phyloP scores from a whole-genome alignment of 2,329 filamentous ascomycete genomes.

The Escovopsis sp. region DNA sequence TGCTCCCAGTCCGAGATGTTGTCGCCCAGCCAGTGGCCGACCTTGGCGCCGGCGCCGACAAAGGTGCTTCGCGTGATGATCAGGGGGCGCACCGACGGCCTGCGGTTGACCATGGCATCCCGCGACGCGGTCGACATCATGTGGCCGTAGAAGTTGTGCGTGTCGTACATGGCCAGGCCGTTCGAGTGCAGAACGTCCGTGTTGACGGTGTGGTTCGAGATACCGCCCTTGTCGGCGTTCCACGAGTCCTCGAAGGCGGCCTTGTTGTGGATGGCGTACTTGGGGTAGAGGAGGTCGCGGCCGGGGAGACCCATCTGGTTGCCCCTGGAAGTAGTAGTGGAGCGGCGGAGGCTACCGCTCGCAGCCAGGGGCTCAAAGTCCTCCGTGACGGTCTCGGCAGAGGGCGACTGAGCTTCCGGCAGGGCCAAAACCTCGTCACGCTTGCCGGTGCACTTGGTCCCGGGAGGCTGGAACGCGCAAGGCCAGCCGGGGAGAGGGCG shows the following conservation, averaged over 20 bases:
- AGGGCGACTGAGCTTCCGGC: neutral
- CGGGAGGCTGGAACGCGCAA: constrained; percentile 16
- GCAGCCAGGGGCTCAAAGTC: neutral
- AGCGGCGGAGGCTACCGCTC: constrained; percentile 2
- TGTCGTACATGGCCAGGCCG: constrained; percentile 62
- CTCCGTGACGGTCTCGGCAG: neutral
- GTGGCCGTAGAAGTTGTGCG: constrained; percentile 67
- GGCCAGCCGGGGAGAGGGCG: constrained; percentile 56
- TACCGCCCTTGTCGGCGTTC: constrained; percentile 44
- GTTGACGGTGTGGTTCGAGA: constrained; percentile 46
- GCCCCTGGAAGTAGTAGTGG: constrained; percentile 45
- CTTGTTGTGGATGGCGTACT: constrained; percentile 62
- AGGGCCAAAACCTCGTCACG: neutral
- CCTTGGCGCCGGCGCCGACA: constrained; percentile 57
- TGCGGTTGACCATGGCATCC: constrained; percentile 48
- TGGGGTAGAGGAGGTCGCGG: constrained; percentile 57
- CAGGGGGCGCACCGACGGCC: constrained; percentile 59
- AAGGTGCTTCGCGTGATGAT: constrained; percentile 77
- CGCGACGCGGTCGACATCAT: constrained; percentile 68
- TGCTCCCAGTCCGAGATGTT: constrained; percentile 57
- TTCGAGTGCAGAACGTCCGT: constrained; percentile 67
- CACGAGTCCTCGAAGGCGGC: constrained; percentile 31
- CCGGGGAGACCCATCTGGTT: constrained; percentile 18
- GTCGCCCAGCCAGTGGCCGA: constrained; percentile 73
- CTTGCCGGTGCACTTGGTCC: constrained; percentile 8